Percentiles rank a stretch among this genome's conserved stretches.
Conservation (phyloP, 441 rosid species). For the Erodium moschatum region DNA sequence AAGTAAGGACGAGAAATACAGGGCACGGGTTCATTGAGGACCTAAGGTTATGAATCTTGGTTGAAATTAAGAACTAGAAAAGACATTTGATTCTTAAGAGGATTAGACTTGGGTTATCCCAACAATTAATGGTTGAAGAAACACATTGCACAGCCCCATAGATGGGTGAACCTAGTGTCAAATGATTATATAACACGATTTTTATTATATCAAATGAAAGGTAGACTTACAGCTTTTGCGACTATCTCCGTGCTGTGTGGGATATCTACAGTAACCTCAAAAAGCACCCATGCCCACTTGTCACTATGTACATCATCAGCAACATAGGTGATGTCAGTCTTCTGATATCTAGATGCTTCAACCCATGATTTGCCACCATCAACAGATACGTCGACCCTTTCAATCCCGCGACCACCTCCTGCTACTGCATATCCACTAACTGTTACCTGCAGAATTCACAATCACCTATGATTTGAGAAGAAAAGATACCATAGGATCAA, state of each 20-base stretch:
- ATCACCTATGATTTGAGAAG: slow-evolving; percentile 36
- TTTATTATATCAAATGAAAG: too few species aligned
- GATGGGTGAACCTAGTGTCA: background rate
- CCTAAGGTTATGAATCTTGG: too few species aligned
- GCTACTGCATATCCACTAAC: slow-evolving; percentile 81
- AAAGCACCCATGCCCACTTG: slow-evolving; percentile 98
- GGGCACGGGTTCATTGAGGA: too few species aligned
- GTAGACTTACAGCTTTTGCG: slow-evolving; percentile 72
- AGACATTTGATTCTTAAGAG: too few species aligned
- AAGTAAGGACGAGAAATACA: too few species aligned
- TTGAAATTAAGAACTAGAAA: too few species aligned
- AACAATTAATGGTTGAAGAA: too few species aligned
- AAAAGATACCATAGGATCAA: background rate
- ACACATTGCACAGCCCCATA: slow-evolving; percentile 33
- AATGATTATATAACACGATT: background rate
- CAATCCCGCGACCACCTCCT: slow-evolving; percentile 98
- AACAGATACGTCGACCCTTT: slow-evolving; percentile 77
- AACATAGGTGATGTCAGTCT: slow-evolving; percentile 44
- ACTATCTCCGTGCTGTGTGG: slow-evolving; percentile 48
- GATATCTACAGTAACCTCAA: slow-evolving; percentile 60
- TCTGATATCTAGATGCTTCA: slow-evolving; percentile 73
- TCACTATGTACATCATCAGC: slow-evolving; percentile 56
- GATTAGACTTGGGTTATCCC: too few species aligned
- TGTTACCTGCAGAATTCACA: slow-evolving; percentile 54
- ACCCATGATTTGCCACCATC: slow-evolving; percentile 93